Base-by-base conservation (phyloP, 192 early-diverging fungal genomes). In the Coemansia sp. region DNA sequence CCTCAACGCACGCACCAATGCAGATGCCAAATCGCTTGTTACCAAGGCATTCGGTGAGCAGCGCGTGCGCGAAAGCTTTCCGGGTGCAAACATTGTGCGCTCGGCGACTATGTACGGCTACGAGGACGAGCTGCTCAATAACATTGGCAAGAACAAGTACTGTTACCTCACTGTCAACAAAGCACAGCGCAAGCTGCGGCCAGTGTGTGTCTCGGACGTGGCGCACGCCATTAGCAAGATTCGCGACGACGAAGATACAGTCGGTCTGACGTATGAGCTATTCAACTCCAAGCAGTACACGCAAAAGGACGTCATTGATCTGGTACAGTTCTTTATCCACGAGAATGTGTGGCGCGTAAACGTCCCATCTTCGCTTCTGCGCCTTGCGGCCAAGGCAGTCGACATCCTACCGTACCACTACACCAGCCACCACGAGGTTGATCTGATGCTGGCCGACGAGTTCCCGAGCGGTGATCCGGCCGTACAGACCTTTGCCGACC, bases 11-110 rank as follows among this genome's bases (percentile, higher is more conserved):
- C 64, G 82, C 50, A 83, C 85, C 19, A 86, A 93, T 66, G 91
- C 92, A 6, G 48, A 83, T 14, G 94, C 93, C 24, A 75, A 80
- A 27, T 95, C 88, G 72, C 84, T 95, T 61, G 85, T 86, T 37
- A 88, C 92, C 64, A 97, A 98, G 91, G 93, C 93, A 43, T 82
- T 90, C 66, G 94, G 95, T 62, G 97, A 98, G 77, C 82, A 89
- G 62, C 90, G 90, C 23, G 95, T 97, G 17, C 86, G 87, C 64
- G 90, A 90, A 68, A 88, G 89, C 68, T 92, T 97, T 79, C 95
- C 97, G 41, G 88, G 90, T 22, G 94, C 90, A 53, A 96, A 92
- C 63, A 94, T 98, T 78, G 91, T 98, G 47, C 93, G 97, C 57
- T 91, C 94, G 21, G 86, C 87, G 32, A 87, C 83, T 43, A 89